Base-by-base conservation (phyloP, 2,329 filamentous ascomycete genomes). In the Calonectria honghensis region DNA sequence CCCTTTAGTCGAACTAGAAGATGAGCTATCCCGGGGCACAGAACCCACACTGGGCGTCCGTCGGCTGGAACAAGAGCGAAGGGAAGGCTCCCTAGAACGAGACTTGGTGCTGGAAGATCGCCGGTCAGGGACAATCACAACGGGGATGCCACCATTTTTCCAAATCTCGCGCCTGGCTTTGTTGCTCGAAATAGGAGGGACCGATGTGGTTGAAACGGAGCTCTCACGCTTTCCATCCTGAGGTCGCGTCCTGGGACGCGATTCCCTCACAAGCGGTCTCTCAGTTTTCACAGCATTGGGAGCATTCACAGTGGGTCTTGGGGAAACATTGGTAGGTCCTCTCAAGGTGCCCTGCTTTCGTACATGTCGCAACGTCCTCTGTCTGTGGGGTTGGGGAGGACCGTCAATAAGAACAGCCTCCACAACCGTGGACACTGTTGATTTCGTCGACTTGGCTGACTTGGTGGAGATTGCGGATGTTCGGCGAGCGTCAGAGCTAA, bases 11-110 rank as follows among this genome's bases (percentile, higher is more conserved):
- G 54, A 39, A 86, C 57, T 63, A 16, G 57, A 37, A 63, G 57
- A 63, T 20, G 86, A n/a, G 77, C 86, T 13, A 85, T 86, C 68
- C 14, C 68, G 57, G 11, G 91, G 91, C 2, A 67, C 54, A 16
- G 72, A 73, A 32, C 84, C 85, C 7, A 90, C 76, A 69, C 91
- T 93, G 52, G 86, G 87, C 68, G 89, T 91, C 73, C 86, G 87
- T 66, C 87, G 88, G 79, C 91, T 93, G 75, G 90, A 92, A n/a
- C 88, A 90, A 27, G 92, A 93, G 70, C 91, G 88, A 20, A 93
- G 83, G 2, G 91, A 93, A 5, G 89, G 90, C 39, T 90, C 86
- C 57, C 85, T 86, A 10, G 89, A 87, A 73, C 87, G 89, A n/a
- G 88, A 86, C 67, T 88, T 89, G 14, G 88, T 89, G 13, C 87